A percentile compares a stretch with the other conserved stretches of the same genome.
These are phyloP conservation scores for Vitis hybrid DNA, from an alignment of 177 flowering plant species.

Conservation along the genomic window DNA sequence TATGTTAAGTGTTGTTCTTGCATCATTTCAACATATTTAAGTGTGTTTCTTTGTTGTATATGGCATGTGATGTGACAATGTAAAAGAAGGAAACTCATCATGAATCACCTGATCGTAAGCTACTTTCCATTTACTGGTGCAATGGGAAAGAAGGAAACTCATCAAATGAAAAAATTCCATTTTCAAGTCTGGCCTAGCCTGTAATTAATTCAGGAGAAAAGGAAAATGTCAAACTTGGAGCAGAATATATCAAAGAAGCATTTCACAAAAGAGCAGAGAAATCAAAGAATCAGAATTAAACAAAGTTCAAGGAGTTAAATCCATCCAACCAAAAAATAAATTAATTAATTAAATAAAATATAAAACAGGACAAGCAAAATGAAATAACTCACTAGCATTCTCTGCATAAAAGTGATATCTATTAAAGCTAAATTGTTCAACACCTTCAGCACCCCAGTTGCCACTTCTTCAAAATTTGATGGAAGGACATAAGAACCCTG, in stretches of 20 bases:
- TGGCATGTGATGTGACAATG: neutral
- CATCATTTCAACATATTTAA: neutral
- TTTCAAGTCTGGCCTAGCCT: conserved; percentile 91
- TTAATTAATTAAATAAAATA: neutral
- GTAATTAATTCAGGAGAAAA: conserved; percentile 16
- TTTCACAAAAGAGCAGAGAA: neutral
- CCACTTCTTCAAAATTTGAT: conserved; percentile 91
- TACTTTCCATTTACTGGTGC: conserved; percentile 79
- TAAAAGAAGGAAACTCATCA: conserved; percentile 6
- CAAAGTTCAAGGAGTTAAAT: neutral
- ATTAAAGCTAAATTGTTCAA: conserved; percentile 82
- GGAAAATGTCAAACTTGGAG: conserved; percentile 1
- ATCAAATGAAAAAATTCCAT: conserved; percentile 94
- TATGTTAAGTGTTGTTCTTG: neutral
- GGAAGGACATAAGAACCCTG: conserved; percentile 83
- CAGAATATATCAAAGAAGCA: neutral
- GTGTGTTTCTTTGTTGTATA: neutral
- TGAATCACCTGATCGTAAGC: conserved; percentile 74
- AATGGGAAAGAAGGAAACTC: conserved; percentile 90
- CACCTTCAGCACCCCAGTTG: conserved; percentile 88
- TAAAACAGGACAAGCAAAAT: conserved; percentile 3
- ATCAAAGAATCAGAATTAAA: conserved; percentile 1
- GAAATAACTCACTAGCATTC: conserved; percentile 73
- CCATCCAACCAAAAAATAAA: too few species aligned
- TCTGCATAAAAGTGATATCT: conserved; percentile 69